phyloP scores from a whole-genome alignment of 1,284 basidiomycete genomes.

The Xerocomus minutiporus region DNA sequence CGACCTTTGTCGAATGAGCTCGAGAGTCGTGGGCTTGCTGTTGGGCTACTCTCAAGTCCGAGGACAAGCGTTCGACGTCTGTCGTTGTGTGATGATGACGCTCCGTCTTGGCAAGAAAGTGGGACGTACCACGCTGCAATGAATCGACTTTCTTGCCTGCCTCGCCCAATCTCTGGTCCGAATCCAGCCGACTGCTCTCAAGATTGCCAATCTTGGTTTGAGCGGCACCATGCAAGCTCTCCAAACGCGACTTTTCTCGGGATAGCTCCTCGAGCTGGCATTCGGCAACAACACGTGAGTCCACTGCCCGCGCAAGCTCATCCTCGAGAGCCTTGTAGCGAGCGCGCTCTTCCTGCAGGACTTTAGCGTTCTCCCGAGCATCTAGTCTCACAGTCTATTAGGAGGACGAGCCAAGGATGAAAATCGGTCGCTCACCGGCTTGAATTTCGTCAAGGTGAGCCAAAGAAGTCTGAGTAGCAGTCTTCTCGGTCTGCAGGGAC shows the following conservation, averaged over 20 bases:
- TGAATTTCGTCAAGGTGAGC: constrained; percentile 11
- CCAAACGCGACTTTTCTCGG: constrained; percentile 28
- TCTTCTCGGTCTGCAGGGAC: constrained; percentile 18
- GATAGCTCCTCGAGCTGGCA: constrained; percentile 19
- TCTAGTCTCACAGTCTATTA: constrained; percentile 10
- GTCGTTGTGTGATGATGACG: constrained; percentile 5
- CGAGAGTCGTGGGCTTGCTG: constrained; percentile 11
- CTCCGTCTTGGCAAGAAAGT: not conserved
- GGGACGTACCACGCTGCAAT: constrained; percentile 20
- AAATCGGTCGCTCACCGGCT: constrained; percentile 11
- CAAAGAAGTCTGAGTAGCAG: constrained; percentile 17
- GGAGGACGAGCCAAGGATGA: not conserved
- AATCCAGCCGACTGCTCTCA: constrained; percentile 9
- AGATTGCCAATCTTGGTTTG: constrained; percentile 18
- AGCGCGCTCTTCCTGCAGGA: constrained; percentile 17
- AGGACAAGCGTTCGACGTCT: constrained; percentile 21
- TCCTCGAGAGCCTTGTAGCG: constrained; percentile 17
- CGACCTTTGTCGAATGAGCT: constrained; percentile 15
- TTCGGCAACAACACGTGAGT: constrained; percentile 6
- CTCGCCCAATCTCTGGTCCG: constrained; percentile 12
- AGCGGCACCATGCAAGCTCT: constrained; percentile 23
- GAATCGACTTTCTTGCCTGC: constrained; percentile 8
- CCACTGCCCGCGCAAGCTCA: constrained; percentile 17
- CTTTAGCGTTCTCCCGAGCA: constrained; percentile 4
- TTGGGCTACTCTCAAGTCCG: constrained; percentile 15